Base-by-base conservation (phyloP, 306 rosid genomes). In the Neltuma alba region DNA sequence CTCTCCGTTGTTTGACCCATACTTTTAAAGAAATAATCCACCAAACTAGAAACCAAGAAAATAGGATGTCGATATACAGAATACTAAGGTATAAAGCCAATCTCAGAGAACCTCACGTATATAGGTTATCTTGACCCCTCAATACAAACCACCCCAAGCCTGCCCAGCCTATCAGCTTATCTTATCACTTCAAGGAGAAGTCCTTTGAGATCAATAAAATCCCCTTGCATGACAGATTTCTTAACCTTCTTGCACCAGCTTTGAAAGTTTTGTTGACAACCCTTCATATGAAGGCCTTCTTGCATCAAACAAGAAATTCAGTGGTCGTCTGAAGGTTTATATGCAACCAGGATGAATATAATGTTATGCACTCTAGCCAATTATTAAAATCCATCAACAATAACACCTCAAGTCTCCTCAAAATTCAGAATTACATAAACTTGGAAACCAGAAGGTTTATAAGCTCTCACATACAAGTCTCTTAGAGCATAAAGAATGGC, bases 1-100 rank as follows among this genome's bases (percentile, higher is more conserved):
- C 30, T 40, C 61, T 57, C 70, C 47, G 12, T 23, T 23, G 28
- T 70, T 64, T 60, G 31, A 37, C 40, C 54, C 52, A 76, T 76
- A 63, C 38, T 67, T 33, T 18, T 5, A 47, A 78, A 25, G 21
- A 27, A 67, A 37, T 7, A 36, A 50, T 28, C 21, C 68, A 61
- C 61, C 42, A 54, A 23, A 58, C 21, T 28, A 45, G 14, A 28
- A 42, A 44, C n/a, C 28, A 57, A 74, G 20, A 28, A 47, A 65
- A n/a, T 1, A 37, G 15, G 38, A 67, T 38, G 21, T 12, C 57
- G 9, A 31, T 72, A 20, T 28, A 72, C 28, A 44, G 44, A 45
- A 52, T 60, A 28, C 70, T 30, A 57, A 58, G 70, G 25, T 15
- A 45, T 27, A 41, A 54, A 52, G 45, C 5, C 40, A 47, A 62